Conservation (phyloP, 2,329 filamentous ascomycete species). For the Fusarium transvaalense region DNA sequence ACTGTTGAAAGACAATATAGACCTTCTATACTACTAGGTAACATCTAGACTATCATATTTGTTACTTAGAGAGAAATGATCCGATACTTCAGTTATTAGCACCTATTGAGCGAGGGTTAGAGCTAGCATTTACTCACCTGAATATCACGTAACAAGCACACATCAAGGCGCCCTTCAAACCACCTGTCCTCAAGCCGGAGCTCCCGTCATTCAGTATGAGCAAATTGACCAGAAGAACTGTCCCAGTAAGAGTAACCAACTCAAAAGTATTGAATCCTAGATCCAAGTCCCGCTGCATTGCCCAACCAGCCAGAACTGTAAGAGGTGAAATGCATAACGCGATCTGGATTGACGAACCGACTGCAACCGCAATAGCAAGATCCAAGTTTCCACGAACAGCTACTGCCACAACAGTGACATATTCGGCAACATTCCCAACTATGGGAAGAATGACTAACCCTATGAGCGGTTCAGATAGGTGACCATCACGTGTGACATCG, state of each 20-base stretch:
- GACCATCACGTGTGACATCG: constrained; percentile 60
- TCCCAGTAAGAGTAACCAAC: constrained; percentile 77
- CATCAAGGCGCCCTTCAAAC: constrained; percentile 66
- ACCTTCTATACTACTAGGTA: too few species aligned
- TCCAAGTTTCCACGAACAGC: constrained; percentile 71
- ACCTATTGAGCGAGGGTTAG: too few species aligned
- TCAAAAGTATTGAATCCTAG: constrained; percentile 82
- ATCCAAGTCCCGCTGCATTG: constrained; percentile 66
- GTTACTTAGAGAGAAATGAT: too few species aligned
- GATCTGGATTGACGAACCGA: constrained; percentile 72
- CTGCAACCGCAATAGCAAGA: constrained; percentile 69
- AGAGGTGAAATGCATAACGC: constrained; percentile 71
- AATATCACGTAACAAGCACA: constrained; percentile 67
- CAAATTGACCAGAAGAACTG: constrained; percentile 78
- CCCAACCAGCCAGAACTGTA: constrained; percentile 72
- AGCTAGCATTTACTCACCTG: too few species aligned
- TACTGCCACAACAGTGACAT: constrained; percentile 70
- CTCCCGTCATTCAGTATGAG: constrained; percentile 77
- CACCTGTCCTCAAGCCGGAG: constrained; percentile 68
- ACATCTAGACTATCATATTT: too few species aligned
- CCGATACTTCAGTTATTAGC: too few species aligned
- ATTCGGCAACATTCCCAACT: constrained; percentile 72
- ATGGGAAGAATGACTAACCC: constrained; percentile 73
- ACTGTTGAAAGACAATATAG: too few species aligned
- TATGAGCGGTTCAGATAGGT: constrained; percentile 68